These are phyloP conservation scores for Aspergillus nomiae DNA, from an alignment of 2,329 filamentous ascomycete species.

Conservation along the genomic window DNA sequence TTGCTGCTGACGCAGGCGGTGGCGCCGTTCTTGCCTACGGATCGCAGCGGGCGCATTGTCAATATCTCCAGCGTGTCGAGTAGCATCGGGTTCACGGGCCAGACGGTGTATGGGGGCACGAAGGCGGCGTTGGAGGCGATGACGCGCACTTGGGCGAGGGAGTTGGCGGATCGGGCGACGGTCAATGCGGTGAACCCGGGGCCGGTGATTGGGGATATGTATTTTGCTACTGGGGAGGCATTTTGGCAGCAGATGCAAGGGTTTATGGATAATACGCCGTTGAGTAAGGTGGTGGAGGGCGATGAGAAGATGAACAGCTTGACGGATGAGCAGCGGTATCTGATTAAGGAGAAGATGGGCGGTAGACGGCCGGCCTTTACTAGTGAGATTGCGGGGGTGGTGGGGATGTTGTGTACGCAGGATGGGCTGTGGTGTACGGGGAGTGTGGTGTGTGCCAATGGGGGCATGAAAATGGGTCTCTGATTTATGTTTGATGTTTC, in stretches of 20 bases:
- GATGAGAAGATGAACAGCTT: constrained; percentile 58
- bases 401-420: constrained; percentile 72
- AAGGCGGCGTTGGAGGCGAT: constrained; percentile 69
- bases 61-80: constrained; percentile 63
- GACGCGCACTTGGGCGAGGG: constrained; percentile 69
- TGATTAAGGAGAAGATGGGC: constrained; percentile 60
- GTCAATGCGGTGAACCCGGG: constrained; percentile 69
- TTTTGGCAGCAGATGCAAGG: constrained; percentile 63
- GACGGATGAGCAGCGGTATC: constrained; percentile 62
- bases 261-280: constrained; percentile 65
- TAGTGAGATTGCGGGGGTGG: constrained; percentile 72
- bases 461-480: constrained; percentile 64
- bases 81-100: constrained; percentile 58
- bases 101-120: constrained; percentile 66
- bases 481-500: not conserved
- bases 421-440: constrained; percentile 80
- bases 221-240: constrained; percentile 55
- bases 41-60: constrained; percentile 66
- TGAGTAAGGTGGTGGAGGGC: constrained; percentile 63
- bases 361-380: constrained; percentile 66
- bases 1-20: constrained; percentile 75
- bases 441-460: constrained; percentile 77
- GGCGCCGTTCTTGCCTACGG: constrained; percentile 67
- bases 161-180: constrained; percentile 62
- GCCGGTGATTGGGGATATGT: constrained; percentile 69